Evolutionary conservation across 495 filamentous ascomycete species (phyloP).

Genomic region (Penicillium macrosclerotiorum): DNA sequence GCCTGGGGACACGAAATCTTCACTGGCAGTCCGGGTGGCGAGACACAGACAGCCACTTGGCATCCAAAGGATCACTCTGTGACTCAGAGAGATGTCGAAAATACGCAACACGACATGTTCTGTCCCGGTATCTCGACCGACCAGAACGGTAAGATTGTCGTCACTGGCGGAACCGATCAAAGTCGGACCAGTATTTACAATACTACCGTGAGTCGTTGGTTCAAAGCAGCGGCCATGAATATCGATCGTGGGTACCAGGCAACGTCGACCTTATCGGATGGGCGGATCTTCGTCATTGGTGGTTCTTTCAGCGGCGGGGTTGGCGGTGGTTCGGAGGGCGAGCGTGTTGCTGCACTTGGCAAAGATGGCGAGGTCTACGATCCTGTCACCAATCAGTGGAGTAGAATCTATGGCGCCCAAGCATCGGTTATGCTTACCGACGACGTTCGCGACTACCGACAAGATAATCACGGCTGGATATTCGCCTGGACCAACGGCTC

Average conservation of each 20-base stretch:
- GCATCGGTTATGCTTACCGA: constrained; percentile 50
- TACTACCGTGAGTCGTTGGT: constrained; percentile 24
- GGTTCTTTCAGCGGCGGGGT: constrained; percentile 49
- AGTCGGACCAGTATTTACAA: constrained; percentile 47
- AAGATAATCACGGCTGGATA: constrained; percentile 61
- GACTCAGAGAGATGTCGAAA: constrained; percentile 31
- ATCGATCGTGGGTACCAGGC: constrained; percentile 57
- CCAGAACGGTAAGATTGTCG: constrained; percentile 43
- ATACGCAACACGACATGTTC: constrained; percentile 59
- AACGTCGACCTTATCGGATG: constrained; percentile 47
- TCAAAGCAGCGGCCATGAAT: constrained; percentile 34
- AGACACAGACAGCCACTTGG: constrained; percentile 45
- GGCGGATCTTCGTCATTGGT: constrained; percentile 57
- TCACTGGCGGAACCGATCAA: constrained; percentile 51
- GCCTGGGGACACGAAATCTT: constrained; percentile 32
- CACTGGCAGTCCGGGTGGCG: constrained; percentile 22
- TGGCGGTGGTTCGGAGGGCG: constrained; percentile 8
- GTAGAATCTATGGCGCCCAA: constrained; percentile 27
- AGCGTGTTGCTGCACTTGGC: not conserved
- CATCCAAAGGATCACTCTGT: constrained; percentile 30
- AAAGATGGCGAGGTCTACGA: constrained; percentile 57
- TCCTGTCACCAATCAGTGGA: constrained; percentile 33
- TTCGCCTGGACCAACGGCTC: constrained; percentile 55
- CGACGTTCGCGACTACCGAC: constrained; percentile 44
- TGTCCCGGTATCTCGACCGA: constrained; percentile 56